Base-by-base conservation (phyloP, 164 flowering plant genomes). In the Buxus sempervirens region DNA sequence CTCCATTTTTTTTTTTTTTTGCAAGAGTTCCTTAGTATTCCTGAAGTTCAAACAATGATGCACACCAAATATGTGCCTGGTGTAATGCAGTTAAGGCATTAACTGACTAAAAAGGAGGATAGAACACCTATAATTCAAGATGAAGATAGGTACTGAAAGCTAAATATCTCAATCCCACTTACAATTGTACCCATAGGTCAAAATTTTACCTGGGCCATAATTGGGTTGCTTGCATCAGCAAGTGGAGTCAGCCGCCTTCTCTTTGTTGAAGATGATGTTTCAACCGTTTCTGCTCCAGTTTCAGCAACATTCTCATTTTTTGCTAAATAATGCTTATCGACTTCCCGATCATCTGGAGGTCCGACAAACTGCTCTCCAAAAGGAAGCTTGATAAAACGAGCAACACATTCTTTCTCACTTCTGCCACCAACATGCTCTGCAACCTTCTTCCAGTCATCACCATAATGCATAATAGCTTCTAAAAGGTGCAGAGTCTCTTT, bases 201-300 rank as follows among this genome's bases (percentile, higher is more conserved):
- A 63, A 16, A 26, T 51, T 6, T 6, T 77, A 93, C 97, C 99
- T 93, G 98, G 67, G 90, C 98, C 93, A 93, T 85, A 64, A 93
- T 87, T 15, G 99, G 97, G 80, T 93, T 90, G 80, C 98, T 96
- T 64, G 97, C 88, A 86, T 96, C 98, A 58, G 97, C 93, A 62
- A 96, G 90, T 38, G 98, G 99, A 13, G 93, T 77, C 38, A 93
- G 90, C 45, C 85, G 82, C 77, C 77, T 77, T 77, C 82, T 86
- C 75, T 93, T 93, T 55, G 70, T 62, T 24, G 84, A 73, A 9
- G 77, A 64, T 23, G 67, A 65, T 8, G 72, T 18, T 58, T 28
- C 65, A 45, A 36, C 32, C 57, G 61, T 38, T 49, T 73, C 82
- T 5, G n/a, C 54, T 56, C 59, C 85, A 58, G 58, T 57, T 64